phyloP scores from a whole-genome alignment of 495 filamentous ascomycete species.

The Penicillium flavigenum region DNA sequence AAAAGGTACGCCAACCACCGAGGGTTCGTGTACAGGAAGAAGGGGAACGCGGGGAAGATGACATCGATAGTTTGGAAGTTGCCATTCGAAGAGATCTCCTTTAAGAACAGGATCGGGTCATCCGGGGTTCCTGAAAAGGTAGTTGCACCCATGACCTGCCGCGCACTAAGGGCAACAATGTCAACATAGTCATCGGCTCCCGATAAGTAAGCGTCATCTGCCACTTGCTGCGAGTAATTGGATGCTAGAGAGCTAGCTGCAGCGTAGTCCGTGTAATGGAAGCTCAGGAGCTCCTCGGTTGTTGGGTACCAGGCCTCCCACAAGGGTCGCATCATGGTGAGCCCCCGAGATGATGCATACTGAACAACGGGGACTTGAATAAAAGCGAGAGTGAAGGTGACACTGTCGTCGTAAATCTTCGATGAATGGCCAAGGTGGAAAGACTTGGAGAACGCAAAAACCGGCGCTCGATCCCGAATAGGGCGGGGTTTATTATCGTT shows the following conservation, averaged over 20 bases:
- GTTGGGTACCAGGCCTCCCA: conserved; percentile 76
- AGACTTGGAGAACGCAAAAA: conserved; percentile 86
- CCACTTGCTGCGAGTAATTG: conserved; percentile 79
- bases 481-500: conserved; percentile 64
- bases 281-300: conserved; percentile 62
- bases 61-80: conserved; percentile 97
- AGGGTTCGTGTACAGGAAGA: conserved; percentile 94
- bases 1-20: conserved; percentile 87
- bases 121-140: conserved; percentile 86
- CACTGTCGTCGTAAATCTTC: conserved; percentile 44
- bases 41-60: conserved; percentile 92
- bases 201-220: conserved; percentile 66
- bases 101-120: conserved; percentile 81
- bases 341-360: conserved; percentile 76
- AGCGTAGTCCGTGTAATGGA: conserved; percentile 73
- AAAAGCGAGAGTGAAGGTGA: conserved; percentile 79
- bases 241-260: conserved; percentile 60
- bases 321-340: conserved; percentile 80
- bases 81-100: conserved; percentile 93
- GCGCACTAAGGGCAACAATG: conserved; percentile 84
- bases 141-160: conserved; percentile 88
- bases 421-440: conserved; percentile 53
- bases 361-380: conserved; percentile 83
- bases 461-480: conserved; percentile 82
- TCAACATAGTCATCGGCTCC: conserved; percentile 60